A percentile compares a stretch with the other conserved stretches of the same genome.
phyloP scores from a whole-genome alignment of 116 monocot genomes.

The Papilionanthe hybrid region DNA sequence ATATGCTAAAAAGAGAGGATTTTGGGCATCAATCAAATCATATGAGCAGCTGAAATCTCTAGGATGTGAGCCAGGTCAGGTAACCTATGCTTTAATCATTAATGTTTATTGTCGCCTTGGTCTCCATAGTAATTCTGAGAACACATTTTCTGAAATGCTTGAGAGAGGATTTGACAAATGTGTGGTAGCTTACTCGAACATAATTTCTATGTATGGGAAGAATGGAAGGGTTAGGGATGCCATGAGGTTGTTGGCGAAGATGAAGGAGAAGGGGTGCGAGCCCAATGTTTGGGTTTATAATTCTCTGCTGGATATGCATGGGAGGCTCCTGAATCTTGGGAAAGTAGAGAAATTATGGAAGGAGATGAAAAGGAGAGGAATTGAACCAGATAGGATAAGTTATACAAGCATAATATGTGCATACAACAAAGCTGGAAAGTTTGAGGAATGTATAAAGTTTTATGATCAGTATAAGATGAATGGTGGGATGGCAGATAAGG shows the following conservation, averaged over 20 bases:
- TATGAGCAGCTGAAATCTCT: constrained; percentile 47
- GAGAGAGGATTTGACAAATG: constrained; percentile 64
- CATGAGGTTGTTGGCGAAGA: constrained; percentile 64
- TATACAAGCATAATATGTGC: constrained; percentile 72
- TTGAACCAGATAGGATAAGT: constrained; percentile 59
- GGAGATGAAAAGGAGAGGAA: constrained; percentile 71
- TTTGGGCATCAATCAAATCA: constrained; percentile 41
- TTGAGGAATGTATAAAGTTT: constrained; percentile 47
- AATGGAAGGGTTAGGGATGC: constrained; percentile 51
- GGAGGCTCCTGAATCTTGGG: constrained; percentile 32
- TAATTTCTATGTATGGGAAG: constrained; percentile 81
- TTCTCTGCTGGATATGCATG: constrained; percentile 76
- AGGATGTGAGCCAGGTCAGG: constrained; percentile 73
- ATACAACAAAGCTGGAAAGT: constrained; percentile 45
- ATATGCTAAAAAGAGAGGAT: constrained; percentile 40
- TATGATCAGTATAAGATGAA: constrained; percentile 55
- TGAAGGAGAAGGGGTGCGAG: constrained; percentile 78
- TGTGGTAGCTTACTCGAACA: constrained; percentile 77
- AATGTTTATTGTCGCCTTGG: constrained; percentile 68
- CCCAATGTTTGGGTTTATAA: constrained; percentile 92
- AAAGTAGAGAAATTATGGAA: constrained; percentile 84
- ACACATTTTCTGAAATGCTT: constrained; percentile 60
- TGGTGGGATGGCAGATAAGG: constrained; percentile 54
- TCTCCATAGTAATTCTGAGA: constrained; percentile 43
- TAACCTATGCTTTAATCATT: constrained; percentile 76